Percentiles rank a stretch among this genome's conserved stretches.
Conservation (phyloP, 306 rosid genomes). For the Vicia faba region DNA sequence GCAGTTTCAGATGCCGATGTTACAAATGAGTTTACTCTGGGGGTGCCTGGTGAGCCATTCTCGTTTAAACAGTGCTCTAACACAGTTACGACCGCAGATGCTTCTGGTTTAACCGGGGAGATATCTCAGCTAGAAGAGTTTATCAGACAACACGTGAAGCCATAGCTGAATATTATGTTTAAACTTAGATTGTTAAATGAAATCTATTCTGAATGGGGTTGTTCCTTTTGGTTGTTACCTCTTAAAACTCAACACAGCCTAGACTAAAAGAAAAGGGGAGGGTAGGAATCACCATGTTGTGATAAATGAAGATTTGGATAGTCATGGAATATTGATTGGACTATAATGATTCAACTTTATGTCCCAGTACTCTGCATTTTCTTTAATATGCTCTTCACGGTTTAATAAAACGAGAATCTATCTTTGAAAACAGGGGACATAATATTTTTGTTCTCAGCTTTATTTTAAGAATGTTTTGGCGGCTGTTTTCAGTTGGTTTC, state of each 20-base stretch:
- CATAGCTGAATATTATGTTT: constrained; percentile 36
- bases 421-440: no score
- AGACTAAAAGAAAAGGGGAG: background rate
- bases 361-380: constrained; percentile 21
- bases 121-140: constrained; percentile 72
- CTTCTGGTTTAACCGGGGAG: constrained; percentile 75
- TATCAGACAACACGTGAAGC: constrained; percentile 65
- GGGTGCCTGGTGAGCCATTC: constrained; percentile 67
- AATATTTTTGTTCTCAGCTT: background rate
- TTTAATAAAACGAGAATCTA: no score
- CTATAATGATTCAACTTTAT: constrained; percentile 27
- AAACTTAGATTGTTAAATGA: constrained; percentile 18
- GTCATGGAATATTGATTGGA: constrained; percentile 24
- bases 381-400: background rate
- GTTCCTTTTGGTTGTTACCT: background rate
- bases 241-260: constrained; percentile 22
- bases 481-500: background rate
- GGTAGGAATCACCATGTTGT: constrained; percentile 1
- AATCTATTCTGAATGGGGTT: constrained; percentile 2
- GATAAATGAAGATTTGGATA: constrained; percentile 28
- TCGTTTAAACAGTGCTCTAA: constrained; percentile 77
- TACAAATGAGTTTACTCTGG: constrained; percentile 74
- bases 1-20: constrained; percentile 80
- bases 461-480: constrained; percentile 1
- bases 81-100: constrained; percentile 78